Evolutionary conservation across 1,284 basidiomycete species (phyloP).

Genomic region (Melanopsichium pennsylvanicum): DNA sequence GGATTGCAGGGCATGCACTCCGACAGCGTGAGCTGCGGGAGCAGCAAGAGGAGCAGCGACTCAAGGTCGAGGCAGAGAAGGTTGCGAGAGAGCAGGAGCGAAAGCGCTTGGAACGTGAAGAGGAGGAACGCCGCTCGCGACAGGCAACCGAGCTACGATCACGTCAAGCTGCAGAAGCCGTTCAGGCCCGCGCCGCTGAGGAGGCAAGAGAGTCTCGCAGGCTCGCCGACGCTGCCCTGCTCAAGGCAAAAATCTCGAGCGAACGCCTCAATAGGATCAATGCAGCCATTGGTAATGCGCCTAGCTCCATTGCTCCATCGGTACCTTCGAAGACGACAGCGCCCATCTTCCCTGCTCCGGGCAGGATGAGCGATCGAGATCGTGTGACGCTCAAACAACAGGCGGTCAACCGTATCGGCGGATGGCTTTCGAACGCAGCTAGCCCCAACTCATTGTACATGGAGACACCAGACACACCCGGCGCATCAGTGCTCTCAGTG

Average conservation of each 20-base stretch:
- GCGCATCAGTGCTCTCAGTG: conserved; percentile 45
- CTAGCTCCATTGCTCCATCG: conserved; percentile 20
- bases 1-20: conserved; percentile 23
- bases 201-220: conserved; percentile 7
- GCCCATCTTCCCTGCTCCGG: conserved; percentile 9
- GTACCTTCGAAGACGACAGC: conserved; percentile 29
- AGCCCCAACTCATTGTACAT: conserved; percentile 28
- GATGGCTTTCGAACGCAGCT: conserved; percentile 47
- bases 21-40: conserved; percentile 25
- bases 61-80: conserved; percentile 15
- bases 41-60: conserved; percentile 23
- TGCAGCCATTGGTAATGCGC: conserved; percentile 4
- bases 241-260: conserved; percentile 2
- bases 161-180: conserved; percentile 12
- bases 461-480: conserved; percentile 49
- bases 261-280: conserved; percentile 12
- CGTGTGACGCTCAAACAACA: conserved; percentile 40
- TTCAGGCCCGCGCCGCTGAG: neutral
- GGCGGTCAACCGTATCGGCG: conserved; percentile 49
- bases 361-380: conserved; percentile 27
- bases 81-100: conserved; percentile 7
- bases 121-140: conserved; percentile 11
- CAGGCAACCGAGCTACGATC: conserved; percentile 6
- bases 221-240: neutral
- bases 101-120: conserved; percentile 4